Percentiles rank a stretch among this genome's conserved stretches.
Conservation (phyloP, 2,329 filamentous ascomycete species). For the Cercospora citrullina region DNA sequence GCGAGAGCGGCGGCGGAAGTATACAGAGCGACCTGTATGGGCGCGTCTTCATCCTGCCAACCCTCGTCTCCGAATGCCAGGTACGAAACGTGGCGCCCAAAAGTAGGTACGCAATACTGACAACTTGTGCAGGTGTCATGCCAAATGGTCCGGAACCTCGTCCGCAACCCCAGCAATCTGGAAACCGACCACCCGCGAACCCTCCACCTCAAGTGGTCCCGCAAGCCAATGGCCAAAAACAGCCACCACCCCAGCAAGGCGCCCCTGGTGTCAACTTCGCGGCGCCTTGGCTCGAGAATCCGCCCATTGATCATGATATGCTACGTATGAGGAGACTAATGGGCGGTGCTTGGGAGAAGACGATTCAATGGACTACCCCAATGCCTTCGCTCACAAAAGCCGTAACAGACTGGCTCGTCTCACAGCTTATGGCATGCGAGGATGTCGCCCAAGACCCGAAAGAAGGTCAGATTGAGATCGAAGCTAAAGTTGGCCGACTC, state of each 20-base stretch:
- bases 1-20: constrained; percentile 32
- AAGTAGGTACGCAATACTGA: constrained; percentile 1
- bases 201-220: constrained; percentile 8
- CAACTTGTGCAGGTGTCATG: constrained; percentile 6
- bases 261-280: constrained; percentile 11
- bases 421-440: constrained; percentile 34
- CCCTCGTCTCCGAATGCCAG: constrained; percentile 25
- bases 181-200: not conserved
- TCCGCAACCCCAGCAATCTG: constrained; percentile 3
- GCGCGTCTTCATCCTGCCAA: constrained; percentile 36
- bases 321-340: constrained; percentile 29
- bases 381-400: constrained; percentile 28
- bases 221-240: constrained; percentile 12
- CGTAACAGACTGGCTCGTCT: constrained; percentile 35
- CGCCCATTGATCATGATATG: constrained; percentile 32
- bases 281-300: constrained; percentile 13
- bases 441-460: constrained; percentile 60
- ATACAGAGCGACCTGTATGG: constrained; percentile 38
- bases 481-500: constrained; percentile 86
- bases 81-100: not conserved
- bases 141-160: constrained; percentile 15
- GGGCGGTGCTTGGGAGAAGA: constrained; percentile 36
- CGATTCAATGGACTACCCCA: constrained; percentile 31
- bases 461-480: constrained; percentile 81
- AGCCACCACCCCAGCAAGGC: constrained; percentile 1